Percentiles rank a stretch among this genome's conserved stretches.
These are phyloP conservation scores for Xylariales sp. DNA, from an alignment of 2,329 filamentous ascomycete genomes.

Conservation along the genomic window DNA sequence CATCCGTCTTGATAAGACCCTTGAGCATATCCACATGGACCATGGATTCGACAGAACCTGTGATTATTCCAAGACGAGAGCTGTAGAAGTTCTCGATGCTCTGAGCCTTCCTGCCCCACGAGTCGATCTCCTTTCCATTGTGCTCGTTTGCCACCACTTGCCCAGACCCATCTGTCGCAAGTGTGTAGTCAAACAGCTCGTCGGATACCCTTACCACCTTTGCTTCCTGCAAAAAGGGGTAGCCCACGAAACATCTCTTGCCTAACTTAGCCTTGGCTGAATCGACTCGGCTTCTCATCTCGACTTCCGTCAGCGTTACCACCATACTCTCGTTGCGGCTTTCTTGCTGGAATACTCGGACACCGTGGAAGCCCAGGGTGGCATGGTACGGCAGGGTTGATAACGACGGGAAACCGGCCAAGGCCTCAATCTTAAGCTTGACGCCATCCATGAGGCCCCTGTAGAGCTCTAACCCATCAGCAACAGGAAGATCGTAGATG, in stretches of 20 bases:
- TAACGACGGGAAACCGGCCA: conserved; percentile 90
- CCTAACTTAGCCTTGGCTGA: conserved; percentile 76
- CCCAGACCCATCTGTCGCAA: conserved; percentile 57
- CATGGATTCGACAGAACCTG: conserved; percentile 81
- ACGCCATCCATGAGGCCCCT: conserved; percentile 81
- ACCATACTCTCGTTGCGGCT: conserved; percentile 97
- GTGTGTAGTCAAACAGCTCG: conserved; percentile 83
- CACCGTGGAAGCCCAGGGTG: conserved; percentile 77
- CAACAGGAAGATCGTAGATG: conserved; percentile 88
- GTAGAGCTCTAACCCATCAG: conserved; percentile 83
- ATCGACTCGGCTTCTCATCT: conserved; percentile 64
- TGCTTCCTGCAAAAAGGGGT: conserved; percentile 92
- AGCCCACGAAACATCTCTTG: conserved; percentile 83
- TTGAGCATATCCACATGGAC: conserved; percentile 93
- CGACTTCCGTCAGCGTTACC: conserved; percentile 74
- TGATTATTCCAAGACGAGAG: conserved; percentile 83
- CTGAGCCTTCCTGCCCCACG: conserved; percentile 80
- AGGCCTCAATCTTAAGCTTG: conserved; percentile 73
- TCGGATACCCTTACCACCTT: conserved; percentile 87
- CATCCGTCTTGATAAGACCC: conserved; percentile 83
- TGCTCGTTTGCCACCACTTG: conserved; percentile 69
- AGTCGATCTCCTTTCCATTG: conserved; percentile 68
- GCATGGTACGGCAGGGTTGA: conserved; percentile 82
- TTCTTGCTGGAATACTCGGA: conserved; percentile 93
- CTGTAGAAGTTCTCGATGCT: conserved; percentile 84